These are phyloP conservation scores for Lentinula raphanica DNA, from an alignment of 768 basidiomycete species.

Conservation along the genomic window DNA sequence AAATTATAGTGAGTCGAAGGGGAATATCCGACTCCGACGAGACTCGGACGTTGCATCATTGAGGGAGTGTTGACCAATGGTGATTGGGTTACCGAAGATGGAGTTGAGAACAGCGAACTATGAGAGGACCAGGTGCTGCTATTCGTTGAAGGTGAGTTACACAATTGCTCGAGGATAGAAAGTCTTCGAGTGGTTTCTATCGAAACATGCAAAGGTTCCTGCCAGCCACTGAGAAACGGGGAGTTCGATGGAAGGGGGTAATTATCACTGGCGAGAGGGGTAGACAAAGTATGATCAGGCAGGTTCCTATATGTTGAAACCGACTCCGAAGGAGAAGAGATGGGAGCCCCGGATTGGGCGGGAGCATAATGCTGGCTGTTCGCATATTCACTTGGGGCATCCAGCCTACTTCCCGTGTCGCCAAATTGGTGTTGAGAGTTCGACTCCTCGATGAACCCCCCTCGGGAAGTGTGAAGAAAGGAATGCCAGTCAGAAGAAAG, in stretches of 20 bases:
- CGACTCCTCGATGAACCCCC: background rate
- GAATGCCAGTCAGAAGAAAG: background rate
- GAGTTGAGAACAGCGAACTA: background rate
- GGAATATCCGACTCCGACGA: background rate
- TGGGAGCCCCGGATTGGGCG: background rate
- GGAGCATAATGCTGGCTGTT: background rate
- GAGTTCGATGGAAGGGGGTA: background rate
- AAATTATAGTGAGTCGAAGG: background rate
- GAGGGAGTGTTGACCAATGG: background rate
- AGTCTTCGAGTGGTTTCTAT: no score
- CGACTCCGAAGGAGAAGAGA: background rate
- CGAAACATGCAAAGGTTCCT: no score
- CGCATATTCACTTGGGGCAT: background rate
- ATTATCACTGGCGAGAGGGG: background rate
- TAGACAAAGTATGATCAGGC: background rate
- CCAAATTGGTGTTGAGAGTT: background rate
- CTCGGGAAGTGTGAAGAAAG: background rate
- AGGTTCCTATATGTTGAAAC: background rate
- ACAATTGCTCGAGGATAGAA: no score
- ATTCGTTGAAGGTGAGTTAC: background rate
- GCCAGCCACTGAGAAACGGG: no score
- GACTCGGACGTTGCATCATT: background rate
- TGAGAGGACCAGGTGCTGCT: background rate
- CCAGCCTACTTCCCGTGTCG: background rate
- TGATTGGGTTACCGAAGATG: background rate